Base-by-base conservation (phyloP, 2,329 filamentous ascomycete species). In the Plenodomus lindquistii region DNA sequence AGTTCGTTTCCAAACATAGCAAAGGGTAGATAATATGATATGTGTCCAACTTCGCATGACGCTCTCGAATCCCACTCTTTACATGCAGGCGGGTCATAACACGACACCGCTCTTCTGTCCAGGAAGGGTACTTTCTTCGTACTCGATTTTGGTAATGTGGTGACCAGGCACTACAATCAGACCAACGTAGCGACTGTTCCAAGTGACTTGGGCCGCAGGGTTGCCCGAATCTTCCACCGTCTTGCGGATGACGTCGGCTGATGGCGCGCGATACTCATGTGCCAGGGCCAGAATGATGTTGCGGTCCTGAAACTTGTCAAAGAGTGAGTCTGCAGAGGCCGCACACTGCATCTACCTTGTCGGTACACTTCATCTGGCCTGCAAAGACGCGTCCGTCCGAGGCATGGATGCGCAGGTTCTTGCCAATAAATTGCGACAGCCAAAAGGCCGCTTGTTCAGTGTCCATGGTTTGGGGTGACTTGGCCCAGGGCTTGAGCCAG, bases 281-380 rank as follows among this genome's bases (percentile, higher is more conserved):
- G 93, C 89, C 58, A 88, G 82, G 29, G 87, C 82, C 43, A 99
- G 84, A 43, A 99, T 90, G 57, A 97, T 81, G 66, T 99, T 97
- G 63, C 83, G 84, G 54, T 96, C 89, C 91, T 96, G 60, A 5
- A 36, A 3, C 36, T 27, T 42, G 47, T 54, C 22, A 54, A 38
- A 8, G 22, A 31, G 5, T 10, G 19, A 31, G 17, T 18, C 36
- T 9, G 29, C 22, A 24, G 16, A 34, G 20, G n/a, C n/a, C n/a
- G n/a, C n/a, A n/a, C n/a, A n/a, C n/a, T 36, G 15, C 79, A 5
- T 13, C 82, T 42, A 95, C 91, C 50, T 88, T 85, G 77, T 99
- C 94, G 22, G 92, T 97, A 77, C 94, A 99, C 74, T 95, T 97
- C 75, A 99, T 89, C 55, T 85, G 81, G 17, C 94, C 94, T 46